Evolutionary conservation across 2,329 filamentous ascomycete genomes (phyloP), one percentile per base, ranked within the genome.

Genomic region (Epichloe baconii): DNA sequence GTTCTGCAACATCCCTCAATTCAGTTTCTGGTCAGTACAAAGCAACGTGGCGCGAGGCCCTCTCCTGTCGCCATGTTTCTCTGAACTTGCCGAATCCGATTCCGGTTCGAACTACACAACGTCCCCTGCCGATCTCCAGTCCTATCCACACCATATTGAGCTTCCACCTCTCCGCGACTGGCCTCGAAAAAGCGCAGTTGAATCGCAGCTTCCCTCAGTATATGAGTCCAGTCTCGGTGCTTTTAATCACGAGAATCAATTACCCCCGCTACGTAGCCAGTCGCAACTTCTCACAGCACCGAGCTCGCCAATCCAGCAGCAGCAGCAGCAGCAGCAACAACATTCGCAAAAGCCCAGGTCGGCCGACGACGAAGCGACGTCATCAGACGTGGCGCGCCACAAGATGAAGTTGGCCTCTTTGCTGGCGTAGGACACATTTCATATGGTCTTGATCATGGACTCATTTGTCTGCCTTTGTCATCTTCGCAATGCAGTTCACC

Each of bases 1-100:
- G 10, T 12, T 19, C 42, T 10, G 23, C 47, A 10, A 17, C 11
- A n/a, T 26, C 42, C 19, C 15, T 8, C 34, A 8, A 14, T 12
- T 19, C 15, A 19, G 34, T 3, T 15, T n/a, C 14, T 38, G 15
- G 5, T 19, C 41, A 45, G 6, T 45, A 35, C n/a, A 37, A 4
- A 38, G 15, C 3, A 2, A 8, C 50, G 8, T 63, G 61, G 60
- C 37, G 61, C 17, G 66, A 69, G 15, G 59, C 62, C 8, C 65
- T 26, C 59, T 71, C 5, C 64, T 65, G 2, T 71, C 68, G 6
- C 68, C 69, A 5, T 62, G 58, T 50, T 62, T 62, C 49, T 73
- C 77, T 40, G 43, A 47, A 61, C 70, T 69, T 0, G 86, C 83
- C 2, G 70, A 73, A 47, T 88, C 86, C 0, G 87, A 93, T 63